Evolutionary conservation across 352 stramenopile species (phyloP), one percentile per base, ranked within the genome.

Genomic region (Pythium rishiriense): DNA sequence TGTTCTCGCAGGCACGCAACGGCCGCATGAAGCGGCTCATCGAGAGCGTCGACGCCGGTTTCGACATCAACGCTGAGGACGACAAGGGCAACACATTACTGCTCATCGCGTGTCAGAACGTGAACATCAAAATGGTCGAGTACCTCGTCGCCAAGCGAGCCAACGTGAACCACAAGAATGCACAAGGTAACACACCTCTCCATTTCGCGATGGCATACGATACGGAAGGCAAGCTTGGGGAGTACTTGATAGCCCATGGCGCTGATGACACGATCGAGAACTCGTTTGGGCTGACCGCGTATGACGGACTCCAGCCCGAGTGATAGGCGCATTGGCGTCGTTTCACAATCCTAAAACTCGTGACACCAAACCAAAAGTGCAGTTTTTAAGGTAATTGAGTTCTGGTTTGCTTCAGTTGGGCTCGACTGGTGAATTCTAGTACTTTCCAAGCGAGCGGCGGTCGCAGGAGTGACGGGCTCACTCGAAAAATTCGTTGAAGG

Each of bases 121-220:
- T 94, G 26, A 97, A 97, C 68, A 71, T 85, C 31, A 84, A 86
- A 60, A 94, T 97, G 70, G 84, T 91, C 33, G 92, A 97, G 75
- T 79, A 94, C 46, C 72, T 98, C 9, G 71, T 98, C 4, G 39
- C 65, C 1, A 89, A 87, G 47, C 83, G 87, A 53, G 89, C 90
- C 10, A 94, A 94, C 56, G 76, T 98, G 21, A 98, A 98, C 61
- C 88, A 97, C 74, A 76, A 84, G 50, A 98, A 98, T 72, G 79
- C 79, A 0, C 78, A 93, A 43, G 91, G 94, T 53, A 98, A 98
- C 74, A 98, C 94, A 17, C 73, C 94, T 26, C 74, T 98, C 48
- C 94, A 98, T 66, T 98, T 96, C 63, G 94, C 94, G 6, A 97
- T 98, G 85, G 86, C 87, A 4, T 98, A 97, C 74, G 93, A 98